Conservation (phyloP, 2,329 filamentous ascomycete species). For the Parasarocladium wereldwijsianum region DNA sequence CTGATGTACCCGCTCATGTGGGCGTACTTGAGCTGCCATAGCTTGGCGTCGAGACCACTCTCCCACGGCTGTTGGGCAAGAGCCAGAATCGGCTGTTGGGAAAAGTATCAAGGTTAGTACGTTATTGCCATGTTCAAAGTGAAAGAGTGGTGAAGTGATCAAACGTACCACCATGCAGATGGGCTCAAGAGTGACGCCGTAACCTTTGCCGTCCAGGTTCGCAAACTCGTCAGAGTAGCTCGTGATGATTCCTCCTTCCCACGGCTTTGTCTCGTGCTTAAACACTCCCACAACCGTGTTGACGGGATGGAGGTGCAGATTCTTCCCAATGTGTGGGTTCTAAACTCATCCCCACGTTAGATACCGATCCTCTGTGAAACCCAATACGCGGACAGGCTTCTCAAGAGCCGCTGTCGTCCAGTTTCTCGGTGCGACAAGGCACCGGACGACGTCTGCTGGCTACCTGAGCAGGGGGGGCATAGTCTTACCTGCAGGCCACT, state of each 20-base stretch:
- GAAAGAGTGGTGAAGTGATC: not conserved
- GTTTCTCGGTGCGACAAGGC: too few relatives aligned
- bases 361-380: not conserved
- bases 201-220: slow-evolving; percentile 64
- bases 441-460: too few relatives aligned
- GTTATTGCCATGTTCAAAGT: too few relatives aligned
- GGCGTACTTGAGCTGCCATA: slow-evolving; percentile 51
- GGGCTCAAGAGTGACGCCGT: slow-evolving; percentile 71
- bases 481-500: slow-evolving; percentile 59
- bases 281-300: slow-evolving; percentile 45
- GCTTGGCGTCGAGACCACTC: slow-evolving; percentile 57
- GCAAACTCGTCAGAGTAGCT: slow-evolving; percentile 64
- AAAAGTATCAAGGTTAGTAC: slow-evolving; percentile 6
- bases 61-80: slow-evolving; percentile 51
- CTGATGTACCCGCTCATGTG: slow-evolving; percentile 60
- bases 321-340: slow-evolving; percentile 68
- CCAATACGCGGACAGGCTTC: too few relatives aligned
- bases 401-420: too few relatives aligned
- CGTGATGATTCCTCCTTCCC: slow-evolving; percentile 68
- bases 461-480: not conserved
- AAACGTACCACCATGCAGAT: slow-evolving; percentile 48
- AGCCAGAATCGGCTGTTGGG: slow-evolving; percentile 43
- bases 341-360: slow-evolving; percentile 12
- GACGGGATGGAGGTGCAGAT: slow-evolving; percentile 72
- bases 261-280: slow-evolving; percentile 53